These are phyloP conservation scores for Capsicum baccatum DNA, from an alignment of 257 asterid species.

Conservation along the genomic window DNA sequence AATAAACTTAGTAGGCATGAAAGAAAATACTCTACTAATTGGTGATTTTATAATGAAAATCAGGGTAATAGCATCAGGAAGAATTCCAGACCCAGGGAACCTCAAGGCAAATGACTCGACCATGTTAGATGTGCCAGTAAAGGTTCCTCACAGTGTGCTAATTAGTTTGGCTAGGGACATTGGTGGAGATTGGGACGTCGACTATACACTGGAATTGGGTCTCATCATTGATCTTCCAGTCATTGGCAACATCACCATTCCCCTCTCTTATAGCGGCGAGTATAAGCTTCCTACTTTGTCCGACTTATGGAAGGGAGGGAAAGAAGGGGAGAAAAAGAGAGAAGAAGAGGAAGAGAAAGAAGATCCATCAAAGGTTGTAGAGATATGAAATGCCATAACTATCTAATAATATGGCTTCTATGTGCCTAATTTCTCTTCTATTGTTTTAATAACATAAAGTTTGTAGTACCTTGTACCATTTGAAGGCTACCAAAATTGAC, in stretches of 20 bases:
- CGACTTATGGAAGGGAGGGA: conserved; percentile 45
- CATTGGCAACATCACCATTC: conserved; percentile 66
- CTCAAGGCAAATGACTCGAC: conserved; percentile 67
- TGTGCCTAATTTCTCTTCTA: not conserved
- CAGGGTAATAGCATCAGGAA: conserved; percentile 73
- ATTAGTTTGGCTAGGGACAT: conserved; percentile 69
- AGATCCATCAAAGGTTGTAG: conserved; percentile 10
- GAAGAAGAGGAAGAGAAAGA: conserved; percentile 30
- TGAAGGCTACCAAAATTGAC: not conserved
- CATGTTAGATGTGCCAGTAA: conserved; percentile 51
- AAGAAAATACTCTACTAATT: not conserved
- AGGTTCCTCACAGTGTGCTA: conserved; percentile 69
- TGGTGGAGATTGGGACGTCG: conserved; percentile 80
- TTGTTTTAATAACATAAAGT: not conserved
- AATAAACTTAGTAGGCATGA: not conserved
- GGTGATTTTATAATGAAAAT: not conserved
- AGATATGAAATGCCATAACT: not conserved
- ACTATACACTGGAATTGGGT: conserved; percentile 54
- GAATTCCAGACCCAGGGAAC: conserved; percentile 81
- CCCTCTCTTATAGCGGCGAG: conserved; percentile 66
- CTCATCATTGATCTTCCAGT: conserved; percentile 76
- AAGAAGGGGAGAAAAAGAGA: conserved; percentile 12
- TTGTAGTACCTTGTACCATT: not conserved
- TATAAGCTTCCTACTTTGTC: conserved; percentile 72
- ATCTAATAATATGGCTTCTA: not conserved